Percentiles rank a stretch among this genome's conserved stretches.
Conservation (phyloP, 768 basidiomycete species). For the Lactifluus echinatus region DNA sequence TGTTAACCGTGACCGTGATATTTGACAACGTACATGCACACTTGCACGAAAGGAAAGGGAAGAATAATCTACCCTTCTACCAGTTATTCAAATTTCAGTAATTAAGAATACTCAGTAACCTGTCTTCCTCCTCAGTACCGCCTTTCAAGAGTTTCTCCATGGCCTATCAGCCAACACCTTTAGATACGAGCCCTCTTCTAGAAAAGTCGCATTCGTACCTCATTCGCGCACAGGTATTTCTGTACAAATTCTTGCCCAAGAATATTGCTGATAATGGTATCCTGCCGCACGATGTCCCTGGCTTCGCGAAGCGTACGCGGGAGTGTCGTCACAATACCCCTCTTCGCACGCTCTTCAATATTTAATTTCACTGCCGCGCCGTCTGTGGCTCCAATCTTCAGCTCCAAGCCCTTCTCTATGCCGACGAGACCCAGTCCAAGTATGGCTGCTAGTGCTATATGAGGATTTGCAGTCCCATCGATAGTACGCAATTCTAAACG, state of each 20-base stretch:
- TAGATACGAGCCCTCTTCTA: not conserved
- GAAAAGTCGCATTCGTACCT: constrained; percentile 26
- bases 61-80: not conserved
- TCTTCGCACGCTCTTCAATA: constrained; percentile 33
- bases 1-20: too few species aligned
- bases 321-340: constrained; percentile 44
- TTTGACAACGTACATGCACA: too few species aligned
- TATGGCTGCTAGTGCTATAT: constrained; percentile 49
- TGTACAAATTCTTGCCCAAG: constrained; percentile 42
- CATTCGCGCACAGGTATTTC: constrained; percentile 41
- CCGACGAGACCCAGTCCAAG: constrained; percentile 48
- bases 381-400: constrained; percentile 34
- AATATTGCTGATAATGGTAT: constrained; percentile 30
- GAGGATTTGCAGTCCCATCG: constrained; percentile 58
- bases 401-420: constrained; percentile 31
- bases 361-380: constrained; percentile 36
- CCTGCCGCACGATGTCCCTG: constrained; percentile 31
- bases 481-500: constrained; percentile 56
- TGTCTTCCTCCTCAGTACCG: not conserved
- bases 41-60: too few species aligned
- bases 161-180: not conserved
- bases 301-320: constrained; percentile 44
- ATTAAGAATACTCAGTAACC: not conserved
- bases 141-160: constrained; percentile 14
- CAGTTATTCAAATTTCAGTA: not conserved